Conservation (phyloP, 139 green algal genomes). For the Dunaliella sp. region DNA sequence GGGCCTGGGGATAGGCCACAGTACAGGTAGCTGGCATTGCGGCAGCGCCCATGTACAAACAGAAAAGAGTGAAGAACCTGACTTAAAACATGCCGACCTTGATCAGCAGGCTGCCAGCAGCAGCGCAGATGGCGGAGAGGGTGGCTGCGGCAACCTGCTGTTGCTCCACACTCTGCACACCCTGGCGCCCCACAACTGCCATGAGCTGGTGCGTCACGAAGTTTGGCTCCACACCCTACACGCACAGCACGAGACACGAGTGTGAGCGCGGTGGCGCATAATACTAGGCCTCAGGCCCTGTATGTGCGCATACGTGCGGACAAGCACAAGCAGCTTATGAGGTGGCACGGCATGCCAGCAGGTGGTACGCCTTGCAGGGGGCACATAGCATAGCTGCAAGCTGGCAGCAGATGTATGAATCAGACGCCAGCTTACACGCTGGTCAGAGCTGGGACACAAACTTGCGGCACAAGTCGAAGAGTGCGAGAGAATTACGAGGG, state of each 20-base stretch:
- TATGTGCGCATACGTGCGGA: background rate
- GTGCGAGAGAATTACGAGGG: no score
- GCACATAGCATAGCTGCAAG: background rate
- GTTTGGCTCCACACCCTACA: constrained; percentile 52
- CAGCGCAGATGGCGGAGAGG: constrained; percentile 75
- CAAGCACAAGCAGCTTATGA: background rate
- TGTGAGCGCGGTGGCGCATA: background rate
- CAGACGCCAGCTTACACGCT: no score
- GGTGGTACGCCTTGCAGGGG: background rate
- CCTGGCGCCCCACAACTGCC: constrained; percentile 59
- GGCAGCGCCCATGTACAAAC: no score
- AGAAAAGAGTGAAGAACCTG: no score
- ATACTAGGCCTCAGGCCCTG: no score
- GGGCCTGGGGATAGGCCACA: no score
- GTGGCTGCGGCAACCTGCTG: constrained; percentile 73
- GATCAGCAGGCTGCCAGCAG: constrained; percentile 75
- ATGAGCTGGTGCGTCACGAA: constrained; percentile 57
- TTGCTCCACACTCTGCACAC: constrained; percentile 61
- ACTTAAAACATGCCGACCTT: constrained; percentile 68
- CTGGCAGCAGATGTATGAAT: background rate
- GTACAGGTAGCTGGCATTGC: no score
- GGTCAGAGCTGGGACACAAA: no score
- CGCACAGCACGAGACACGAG: background rate
- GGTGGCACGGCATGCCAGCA: background rate
- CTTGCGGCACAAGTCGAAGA: no score